These are phyloP conservation scores for Mycogone perniciosa DNA, from an alignment of 2,329 filamentous ascomycete genomes.

Conservation along the genomic window DNA sequence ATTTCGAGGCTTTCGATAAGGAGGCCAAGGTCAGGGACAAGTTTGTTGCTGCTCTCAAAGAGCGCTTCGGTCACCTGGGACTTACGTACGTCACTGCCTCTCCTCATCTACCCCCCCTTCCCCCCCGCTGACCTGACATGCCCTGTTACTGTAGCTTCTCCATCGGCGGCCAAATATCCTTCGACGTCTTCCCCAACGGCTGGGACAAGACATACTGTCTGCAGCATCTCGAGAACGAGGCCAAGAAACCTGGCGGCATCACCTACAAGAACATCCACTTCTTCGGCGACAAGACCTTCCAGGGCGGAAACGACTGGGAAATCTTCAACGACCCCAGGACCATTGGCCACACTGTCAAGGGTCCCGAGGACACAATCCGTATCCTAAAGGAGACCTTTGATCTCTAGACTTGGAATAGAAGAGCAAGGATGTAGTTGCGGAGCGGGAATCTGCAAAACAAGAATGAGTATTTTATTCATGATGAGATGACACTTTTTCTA, in stretches of 20 bases:
- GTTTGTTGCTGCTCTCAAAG: conserved; percentile 69
- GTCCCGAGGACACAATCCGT: conserved; percentile 74
- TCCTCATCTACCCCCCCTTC: conserved; percentile 2
- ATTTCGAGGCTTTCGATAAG: conserved; percentile 77
- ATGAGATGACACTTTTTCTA: not conserved
- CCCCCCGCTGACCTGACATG: not conserved
- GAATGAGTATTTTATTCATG: not conserved
- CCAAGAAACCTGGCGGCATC: conserved; percentile 60
- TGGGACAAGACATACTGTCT: conserved; percentile 99
- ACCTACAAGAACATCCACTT: conserved; percentile 88
- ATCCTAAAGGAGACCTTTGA: conserved; percentile 77
- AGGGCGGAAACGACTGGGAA: conserved; percentile 93
- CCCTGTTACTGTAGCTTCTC: conserved; percentile 62
- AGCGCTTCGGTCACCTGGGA: conserved; percentile 75
- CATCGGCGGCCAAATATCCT: conserved; percentile 95
- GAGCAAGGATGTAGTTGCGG: not conserved
- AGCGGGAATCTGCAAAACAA: not conserved
- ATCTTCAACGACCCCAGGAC: conserved; percentile 80
- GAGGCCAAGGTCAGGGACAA: conserved; percentile 67
- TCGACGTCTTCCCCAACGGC: conserved; percentile 92
- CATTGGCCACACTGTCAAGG: conserved; percentile 75
- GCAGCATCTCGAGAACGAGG: conserved; percentile 76
- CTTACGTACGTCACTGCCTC: conserved; percentile 61
- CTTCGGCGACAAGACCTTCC: conserved; percentile 92
- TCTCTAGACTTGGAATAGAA: conserved; percentile 36